Base-by-base conservation (phyloP, 1,284 basidiomycete genomes). In the Rhodofomes roseus region DNA sequence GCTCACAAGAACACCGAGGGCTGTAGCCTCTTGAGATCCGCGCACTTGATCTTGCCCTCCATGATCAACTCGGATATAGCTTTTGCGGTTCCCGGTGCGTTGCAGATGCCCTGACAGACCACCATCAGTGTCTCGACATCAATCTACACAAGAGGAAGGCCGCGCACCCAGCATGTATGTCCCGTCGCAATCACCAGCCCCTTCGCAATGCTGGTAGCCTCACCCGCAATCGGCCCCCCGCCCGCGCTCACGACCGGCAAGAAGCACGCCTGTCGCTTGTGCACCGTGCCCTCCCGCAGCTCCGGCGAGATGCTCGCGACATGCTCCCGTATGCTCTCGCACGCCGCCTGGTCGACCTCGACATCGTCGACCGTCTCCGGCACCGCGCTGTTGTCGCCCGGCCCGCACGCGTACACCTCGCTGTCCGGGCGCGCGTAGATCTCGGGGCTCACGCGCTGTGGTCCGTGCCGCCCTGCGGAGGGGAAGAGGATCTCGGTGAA, bases 391-490 rank as follows among this genome's bases (percentile, higher is more conserved):
- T 83, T 79, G 68, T 90, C 88, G 7, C 85, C 85, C 1, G 85
- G 81, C 0, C 86, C 86, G 68, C 88, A 90, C 11, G 82, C 84
- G 65, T 90, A 90, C 12, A 89, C 81, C 68, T 88, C 85, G 66
- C 83, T 80, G 54, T 81, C 79, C 22, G 86, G 86, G 1, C 88
- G 84, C 1, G 87, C 82, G 66, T 90, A 90, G 41, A 90, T 86
- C 68, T 90, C 88, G 14, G 88, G 86, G 8, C 77, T 78, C 18
- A 76, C 80, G 25, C 57, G 61, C 52, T 59, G 61, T 50, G 59
- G 50, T 39, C 61, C 51, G 9, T 44, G 16, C 54, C 58, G 53
- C 36, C 37, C 23, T 16, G 56, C 56, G 0, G 60, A 56, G 12
- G 76, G 74, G 12, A 80, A 66, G 20, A 68, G 56, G 57, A 89